Conservation (phyloP, 177 flowering plant species). For the Vitis hybrid region DNA sequence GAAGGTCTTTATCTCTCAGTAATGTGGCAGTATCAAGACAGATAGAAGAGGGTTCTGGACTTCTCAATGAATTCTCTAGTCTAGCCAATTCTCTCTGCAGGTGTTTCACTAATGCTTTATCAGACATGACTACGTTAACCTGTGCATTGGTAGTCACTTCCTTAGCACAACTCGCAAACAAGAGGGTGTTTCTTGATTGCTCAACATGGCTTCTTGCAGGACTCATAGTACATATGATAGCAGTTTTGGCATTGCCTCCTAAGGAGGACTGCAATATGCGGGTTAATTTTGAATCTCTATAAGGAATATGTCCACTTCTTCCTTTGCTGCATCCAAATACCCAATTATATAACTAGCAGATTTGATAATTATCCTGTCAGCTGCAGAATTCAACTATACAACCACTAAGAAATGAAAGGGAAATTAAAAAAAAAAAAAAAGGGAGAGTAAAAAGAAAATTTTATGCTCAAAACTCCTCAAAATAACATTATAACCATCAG, state of each 20-base stretch:
- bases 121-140: constrained; percentile 57
- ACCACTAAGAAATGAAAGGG: no score
- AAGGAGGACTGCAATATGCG: constrained; percentile 66
- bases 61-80: constrained; percentile 44
- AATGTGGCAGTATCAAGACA: constrained; percentile 25
- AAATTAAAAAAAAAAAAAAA: no score
- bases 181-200: constrained; percentile 63
- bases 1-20: constrained; percentile 36
- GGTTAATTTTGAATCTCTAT: constrained; percentile 71
- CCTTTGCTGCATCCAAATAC: constrained; percentile 70
- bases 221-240: constrained; percentile 73
- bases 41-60: constrained; percentile 17
- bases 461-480: no score
- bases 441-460: no score
- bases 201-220: constrained; percentile 72
- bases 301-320: constrained; percentile 79
- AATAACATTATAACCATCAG: no score
- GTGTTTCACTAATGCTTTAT: constrained; percentile 55
- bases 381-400: no score
- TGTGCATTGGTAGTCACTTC: constrained; percentile 61
- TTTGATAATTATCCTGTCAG: no score
- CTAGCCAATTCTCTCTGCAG: constrained; percentile 53
- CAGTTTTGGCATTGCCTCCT: constrained; percentile 74
- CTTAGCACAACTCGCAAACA: constrained; percentile 67
- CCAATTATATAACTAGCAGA: not conserved